phyloP scores from a whole-genome alignment of 2,329 filamentous ascomycete genomes.

The Gremmenia infestans region DNA sequence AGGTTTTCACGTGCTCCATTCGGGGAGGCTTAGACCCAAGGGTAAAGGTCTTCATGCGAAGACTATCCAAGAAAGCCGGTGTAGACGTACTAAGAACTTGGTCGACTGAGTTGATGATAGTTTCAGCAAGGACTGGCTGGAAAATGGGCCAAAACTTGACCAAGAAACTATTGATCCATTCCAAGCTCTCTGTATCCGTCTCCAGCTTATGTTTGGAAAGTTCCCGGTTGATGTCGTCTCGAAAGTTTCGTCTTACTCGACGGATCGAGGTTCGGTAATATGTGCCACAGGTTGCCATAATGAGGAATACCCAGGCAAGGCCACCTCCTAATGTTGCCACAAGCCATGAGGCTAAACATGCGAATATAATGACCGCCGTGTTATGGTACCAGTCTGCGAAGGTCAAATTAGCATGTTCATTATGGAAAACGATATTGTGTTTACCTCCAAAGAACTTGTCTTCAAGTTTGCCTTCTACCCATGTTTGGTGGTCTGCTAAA shows the following conservation, averaged over 20 bases:
- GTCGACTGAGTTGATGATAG: conserved; percentile 89
- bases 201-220: conserved; percentile 83
- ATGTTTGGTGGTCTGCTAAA: conserved; percentile 81
- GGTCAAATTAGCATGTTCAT: conserved; percentile 10
- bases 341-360: conserved; percentile 85
- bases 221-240: conserved; percentile 88
- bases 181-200: conserved; percentile 84
- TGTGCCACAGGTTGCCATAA: conserved; percentile 88
- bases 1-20: conserved; percentile 97
- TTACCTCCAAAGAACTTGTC: conserved; percentile 86
- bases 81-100: conserved; percentile 92
- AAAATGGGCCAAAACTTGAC: conserved; percentile 99
- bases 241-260: conserved; percentile 89
- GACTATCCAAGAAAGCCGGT: conserved; percentile 85
- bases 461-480: conserved; percentile 75
- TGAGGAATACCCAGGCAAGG: conserved; percentile 84
- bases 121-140: conserved; percentile 85
- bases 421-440: conserved; percentile 18
- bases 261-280: conserved; percentile 96
- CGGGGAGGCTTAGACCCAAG: conserved; percentile 92
- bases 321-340: conserved; percentile 86
- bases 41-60: conserved; percentile 90
- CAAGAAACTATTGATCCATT: conserved; percentile 99
- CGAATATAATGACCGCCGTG: conserved; percentile 86
- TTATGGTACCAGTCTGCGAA: conserved; percentile 95